These are phyloP conservation scores for Aspergillus leporis DNA, from an alignment of 495 filamentous ascomycete species.

Conservation along the genomic window DNA sequence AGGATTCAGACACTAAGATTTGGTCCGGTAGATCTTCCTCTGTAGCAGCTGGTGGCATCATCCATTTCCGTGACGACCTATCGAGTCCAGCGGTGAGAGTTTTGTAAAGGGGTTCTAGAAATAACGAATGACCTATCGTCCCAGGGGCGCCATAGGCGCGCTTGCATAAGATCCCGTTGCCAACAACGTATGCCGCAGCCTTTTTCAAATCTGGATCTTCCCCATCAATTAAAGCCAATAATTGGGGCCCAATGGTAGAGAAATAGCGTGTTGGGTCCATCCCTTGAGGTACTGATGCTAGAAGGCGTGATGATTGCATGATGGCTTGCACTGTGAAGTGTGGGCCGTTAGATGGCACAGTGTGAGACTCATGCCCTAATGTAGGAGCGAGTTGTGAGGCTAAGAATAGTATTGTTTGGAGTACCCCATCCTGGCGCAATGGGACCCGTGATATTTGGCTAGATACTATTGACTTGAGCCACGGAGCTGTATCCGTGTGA, in stretches of 20 bases:
- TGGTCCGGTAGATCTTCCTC: slow-evolving; percentile 3
- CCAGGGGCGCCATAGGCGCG: slow-evolving; percentile 67
- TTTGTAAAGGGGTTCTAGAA: slow-evolving; percentile 65
- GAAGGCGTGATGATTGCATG: slow-evolving; percentile 61
- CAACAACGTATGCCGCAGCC: slow-evolving; percentile 71
- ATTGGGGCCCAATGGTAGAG: slow-evolving; percentile 61
- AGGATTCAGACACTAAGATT: slow-evolving; percentile 24
- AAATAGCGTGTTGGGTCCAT: slow-evolving; percentile 63
- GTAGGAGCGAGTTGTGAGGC: slow-evolving; percentile 56
- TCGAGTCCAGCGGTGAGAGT: slow-evolving; percentile 56
- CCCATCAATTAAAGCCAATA: slow-evolving; percentile 67
- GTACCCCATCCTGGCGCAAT: slow-evolving; percentile 63
- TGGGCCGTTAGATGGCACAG: slow-evolving; percentile 48
- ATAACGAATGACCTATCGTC: slow-evolving; percentile 66
- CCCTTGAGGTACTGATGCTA: slow-evolving; percentile 62
- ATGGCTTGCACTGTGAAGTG: slow-evolving; percentile 73
- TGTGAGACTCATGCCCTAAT: slow-evolving; percentile 38
- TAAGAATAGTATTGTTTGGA: slow-evolving; percentile 71
- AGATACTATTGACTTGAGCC: slow-evolving; percentile 53
- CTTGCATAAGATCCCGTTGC: slow-evolving; percentile 69
- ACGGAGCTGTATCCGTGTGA: slow-evolving; percentile 43
- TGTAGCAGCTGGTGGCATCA: slow-evolving; percentile 11
- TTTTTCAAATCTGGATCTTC: slow-evolving; percentile 62
- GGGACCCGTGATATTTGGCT: slow-evolving; percentile 60
- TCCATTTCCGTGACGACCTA: slow-evolving; percentile 25